A percentile compares a stretch with the other conserved stretches of the same genome.
Conservation (phyloP, 73 alveolate species). For the Durusdinium trenchii region DNA sequence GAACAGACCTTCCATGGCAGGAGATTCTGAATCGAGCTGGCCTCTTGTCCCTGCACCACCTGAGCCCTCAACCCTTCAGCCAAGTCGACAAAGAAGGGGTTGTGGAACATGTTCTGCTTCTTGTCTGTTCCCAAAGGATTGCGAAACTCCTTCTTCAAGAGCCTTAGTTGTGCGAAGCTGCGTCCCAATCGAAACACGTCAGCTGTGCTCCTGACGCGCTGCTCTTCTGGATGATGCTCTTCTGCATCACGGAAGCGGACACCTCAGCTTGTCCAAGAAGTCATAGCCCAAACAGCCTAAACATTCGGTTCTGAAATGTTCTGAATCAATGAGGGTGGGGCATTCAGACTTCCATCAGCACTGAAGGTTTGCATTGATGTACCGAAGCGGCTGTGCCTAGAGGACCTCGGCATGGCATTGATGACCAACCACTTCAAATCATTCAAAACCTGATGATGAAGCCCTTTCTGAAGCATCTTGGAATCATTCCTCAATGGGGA, state of each 20-base stretch:
- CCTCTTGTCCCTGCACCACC: not conserved
- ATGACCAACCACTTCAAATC: too few species aligned
- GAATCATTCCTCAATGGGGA: too few species aligned
- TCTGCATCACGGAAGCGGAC: conserved; percentile 71
- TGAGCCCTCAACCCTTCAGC: conserved; percentile 55
- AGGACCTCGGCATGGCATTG: conserved; percentile 20
- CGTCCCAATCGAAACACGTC: not conserved
- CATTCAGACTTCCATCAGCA: conserved; percentile 45
- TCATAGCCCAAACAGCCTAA: not conserved
- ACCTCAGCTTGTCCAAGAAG: not conserved
- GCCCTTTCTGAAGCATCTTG: too few species aligned
- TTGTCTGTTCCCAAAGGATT: conserved; percentile 59
- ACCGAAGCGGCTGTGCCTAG: conserved; percentile 89
- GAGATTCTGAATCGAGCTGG: not conserved
- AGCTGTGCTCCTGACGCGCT: not conserved
- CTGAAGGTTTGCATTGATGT: not conserved
- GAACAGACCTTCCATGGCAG: conserved; percentile 53
- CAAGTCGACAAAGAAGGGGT: conserved; percentile 84
- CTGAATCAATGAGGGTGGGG: not conserved
- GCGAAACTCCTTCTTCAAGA: conserved; percentile 80
- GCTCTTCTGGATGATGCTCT: conserved; percentile 85
- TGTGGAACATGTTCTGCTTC: conserved; percentile 92
- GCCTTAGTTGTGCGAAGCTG: not conserved
- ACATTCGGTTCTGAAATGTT: not conserved
- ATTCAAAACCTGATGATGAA: too few species aligned